Conservation (phyloP, 768 basidiomycete genomes). For the Thelephora aurantiotincta region DNA sequence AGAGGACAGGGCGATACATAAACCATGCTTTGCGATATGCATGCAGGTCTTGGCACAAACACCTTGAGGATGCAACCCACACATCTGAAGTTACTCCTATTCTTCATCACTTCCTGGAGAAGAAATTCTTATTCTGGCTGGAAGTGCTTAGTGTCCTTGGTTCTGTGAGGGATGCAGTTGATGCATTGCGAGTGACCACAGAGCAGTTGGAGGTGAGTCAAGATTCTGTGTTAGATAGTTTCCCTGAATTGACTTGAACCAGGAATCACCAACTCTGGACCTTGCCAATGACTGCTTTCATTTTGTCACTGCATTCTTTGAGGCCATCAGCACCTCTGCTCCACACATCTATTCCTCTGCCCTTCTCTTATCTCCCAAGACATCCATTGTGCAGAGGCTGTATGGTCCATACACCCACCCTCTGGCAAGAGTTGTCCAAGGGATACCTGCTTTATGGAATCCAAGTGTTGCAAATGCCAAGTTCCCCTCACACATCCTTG, state of each 20-base stretch:
- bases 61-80: neutral
- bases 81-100: neutral
- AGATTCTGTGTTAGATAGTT: neutral
- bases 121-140: conserved; percentile 12
- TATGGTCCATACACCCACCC: neutral
- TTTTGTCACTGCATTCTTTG: conserved; percentile 4
- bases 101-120: conserved; percentile 7
- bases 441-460: too few relatives aligned
- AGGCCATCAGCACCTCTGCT: conserved; percentile 7
- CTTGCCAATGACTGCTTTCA: conserved; percentile 2
- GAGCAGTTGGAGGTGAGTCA: neutral
- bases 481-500: too few relatives aligned
- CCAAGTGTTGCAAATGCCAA: too few relatives aligned
- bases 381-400: neutral
- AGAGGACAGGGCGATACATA: conserved; percentile 3
- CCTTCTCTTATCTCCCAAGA: neutral
- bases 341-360: conserved; percentile 7
- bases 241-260: neutral
- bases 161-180: conserved; percentile 1
- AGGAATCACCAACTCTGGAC: neutral
- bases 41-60: conserved; percentile 11
- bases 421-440: too few relatives aligned
- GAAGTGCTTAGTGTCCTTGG: conserved; percentile 7
- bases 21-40: conserved; percentile 11
- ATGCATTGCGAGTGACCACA: neutral